These are phyloP conservation scores for Powellomyces hirtus DNA, from an alignment of 192 early-diverging fungal genomes.

Conservation along the genomic window DNA sequence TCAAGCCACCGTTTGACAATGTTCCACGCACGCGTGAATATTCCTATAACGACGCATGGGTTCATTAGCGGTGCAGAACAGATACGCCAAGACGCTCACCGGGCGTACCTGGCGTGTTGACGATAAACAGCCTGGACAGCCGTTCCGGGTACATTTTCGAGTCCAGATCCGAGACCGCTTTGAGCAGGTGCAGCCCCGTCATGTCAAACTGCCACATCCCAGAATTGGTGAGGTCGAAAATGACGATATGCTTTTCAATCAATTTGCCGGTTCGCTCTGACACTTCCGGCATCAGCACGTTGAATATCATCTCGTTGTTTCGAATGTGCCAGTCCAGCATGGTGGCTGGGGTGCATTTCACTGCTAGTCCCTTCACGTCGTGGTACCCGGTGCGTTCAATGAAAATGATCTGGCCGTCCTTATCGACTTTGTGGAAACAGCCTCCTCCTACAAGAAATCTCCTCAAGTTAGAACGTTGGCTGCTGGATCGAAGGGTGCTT, in stretches of 20 bases:
- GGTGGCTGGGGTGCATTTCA: slow-evolving; percentile 9
- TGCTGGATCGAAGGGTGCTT: too few relatives aligned
- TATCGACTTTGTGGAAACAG: slow-evolving; percentile 39
- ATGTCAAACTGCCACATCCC: slow-evolving; percentile 33
- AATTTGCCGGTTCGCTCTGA: slow-evolving; percentile 16
- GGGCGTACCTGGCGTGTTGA: slow-evolving; percentile 32
- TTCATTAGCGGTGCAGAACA: too few relatives aligned
- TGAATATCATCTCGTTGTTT: slow-evolving; percentile 31
- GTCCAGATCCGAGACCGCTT: slow-evolving; percentile 30
- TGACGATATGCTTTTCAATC: slow-evolving; percentile 38
- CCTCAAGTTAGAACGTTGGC: too few relatives aligned
- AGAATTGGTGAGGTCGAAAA: slow-evolving; percentile 37
- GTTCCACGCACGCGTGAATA: slow-evolving; percentile 34
- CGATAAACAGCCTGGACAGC: slow-evolving; percentile 33
- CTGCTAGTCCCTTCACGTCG: slow-evolving; percentile 30
- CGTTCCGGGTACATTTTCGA: slow-evolving; percentile 39
- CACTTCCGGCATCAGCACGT: slow-evolving; percentile 34
- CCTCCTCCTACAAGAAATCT: slow-evolving; percentile 24
- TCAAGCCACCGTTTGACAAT: slow-evolving; percentile 39
- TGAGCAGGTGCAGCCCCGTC: slow-evolving; percentile 32
- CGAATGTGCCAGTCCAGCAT: slow-evolving; percentile 37
- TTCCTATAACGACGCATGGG: too few relatives aligned
- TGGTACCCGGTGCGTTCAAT: slow-evolving; percentile 34
- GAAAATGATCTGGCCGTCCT: slow-evolving; percentile 31
- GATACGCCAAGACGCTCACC: too few relatives aligned